A percentile compares a stretch with the other conserved stretches of the same genome.
These are phyloP conservation scores for Paracamarosporium sp. DNA, from an alignment of 2,329 filamentous ascomycete species.

Conservation along the genomic window DNA sequence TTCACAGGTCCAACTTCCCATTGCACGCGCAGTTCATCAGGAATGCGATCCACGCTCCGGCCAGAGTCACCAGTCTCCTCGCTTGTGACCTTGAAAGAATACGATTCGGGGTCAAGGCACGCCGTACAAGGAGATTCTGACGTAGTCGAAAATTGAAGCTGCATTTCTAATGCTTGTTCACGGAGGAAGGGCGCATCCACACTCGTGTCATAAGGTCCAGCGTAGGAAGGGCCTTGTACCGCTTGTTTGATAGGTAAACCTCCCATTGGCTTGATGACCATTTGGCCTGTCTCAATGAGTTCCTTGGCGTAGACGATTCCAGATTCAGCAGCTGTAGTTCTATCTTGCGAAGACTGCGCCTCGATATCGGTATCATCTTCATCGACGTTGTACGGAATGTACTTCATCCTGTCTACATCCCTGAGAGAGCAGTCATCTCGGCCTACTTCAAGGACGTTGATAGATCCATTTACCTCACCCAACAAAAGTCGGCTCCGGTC, in stretches of 20 bases:
- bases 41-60: slow-evolving; percentile 50
- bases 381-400: slow-evolving; percentile 28
- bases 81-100: slow-evolving; percentile 35
- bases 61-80: slow-evolving; percentile 50
- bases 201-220: slow-evolving; percentile 44
- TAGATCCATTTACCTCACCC: slow-evolving; percentile 62
- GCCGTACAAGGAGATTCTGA: slow-evolving; percentile 27
- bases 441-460: slow-evolving; percentile 59
- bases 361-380: neutral
- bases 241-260: slow-evolving; percentile 53
- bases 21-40: slow-evolving; percentile 41
- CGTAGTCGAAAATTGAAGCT: slow-evolving; percentile 29
- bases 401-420: slow-evolving; percentile 37
- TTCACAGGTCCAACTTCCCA: slow-evolving; percentile 24
- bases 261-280: slow-evolving; percentile 48
- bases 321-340: slow-evolving; percentile 21
- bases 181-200: slow-evolving; percentile 33
- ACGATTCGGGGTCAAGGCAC: neutral
- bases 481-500: slow-evolving; percentile 63
- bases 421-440: slow-evolving; percentile 37
- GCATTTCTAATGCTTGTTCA: slow-evolving; percentile 40
- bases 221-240: slow-evolving; percentile 53
- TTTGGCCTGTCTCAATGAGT: slow-evolving; percentile 40
- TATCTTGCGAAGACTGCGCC: neutral
- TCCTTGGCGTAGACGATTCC: slow-evolving; percentile 30